phyloP scores from a whole-genome alignment of 2,329 filamentous ascomycete genomes.

The Cadophora luteo-olivacea region DNA sequence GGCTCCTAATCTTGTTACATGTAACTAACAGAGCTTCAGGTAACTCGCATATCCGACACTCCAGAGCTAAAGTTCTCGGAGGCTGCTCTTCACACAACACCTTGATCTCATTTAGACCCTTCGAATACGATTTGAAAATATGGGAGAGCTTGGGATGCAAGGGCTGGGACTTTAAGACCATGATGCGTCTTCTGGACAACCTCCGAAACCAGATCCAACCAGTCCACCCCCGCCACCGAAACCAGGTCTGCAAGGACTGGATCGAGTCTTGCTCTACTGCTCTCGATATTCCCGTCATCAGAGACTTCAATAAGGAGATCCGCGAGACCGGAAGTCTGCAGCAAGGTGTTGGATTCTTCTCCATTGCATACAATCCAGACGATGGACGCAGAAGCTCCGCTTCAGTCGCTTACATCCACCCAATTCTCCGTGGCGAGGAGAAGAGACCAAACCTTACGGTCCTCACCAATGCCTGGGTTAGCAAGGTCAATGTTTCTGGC shows the following conservation, averaged over 20 bases:
- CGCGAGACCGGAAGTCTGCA: conserved; percentile 73
- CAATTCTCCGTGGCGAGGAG: conserved; percentile 84
- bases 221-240: conserved; percentile 83
- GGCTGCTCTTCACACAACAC: conserved; percentile 96
- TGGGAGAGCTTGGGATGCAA: conserved; percentile 84
- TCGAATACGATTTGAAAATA: conserved; percentile 84
- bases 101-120: conserved; percentile 89
- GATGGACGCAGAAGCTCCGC: conserved; percentile 84
- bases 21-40: conserved; percentile 54
- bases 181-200: conserved; percentile 82
- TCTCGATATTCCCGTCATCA: conserved; percentile 79
- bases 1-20: background rate
- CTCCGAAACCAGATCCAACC: conserved; percentile 90
- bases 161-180: conserved; percentile 86
- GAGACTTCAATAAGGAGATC: conserved; percentile 89
- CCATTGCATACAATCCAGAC: conserved; percentile 89
- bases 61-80: conserved; percentile 88
- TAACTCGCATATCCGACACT: conserved; percentile 92
- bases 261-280: conserved; percentile 79
- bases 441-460: conserved; percentile 83
- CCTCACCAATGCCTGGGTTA: conserved; percentile 88
- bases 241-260: conserved; percentile 93
- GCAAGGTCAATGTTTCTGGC: conserved; percentile 75
- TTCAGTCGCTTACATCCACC: conserved; percentile 91
- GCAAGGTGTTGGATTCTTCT: conserved; percentile 87